Percentiles rank a stretch among this genome's conserved stretches.
These are phyloP conservation scores for Spencermartinsiella ligniputridi DNA, from an alignment of 1,139 yeast genomes.

Conservation along the genomic window DNA sequence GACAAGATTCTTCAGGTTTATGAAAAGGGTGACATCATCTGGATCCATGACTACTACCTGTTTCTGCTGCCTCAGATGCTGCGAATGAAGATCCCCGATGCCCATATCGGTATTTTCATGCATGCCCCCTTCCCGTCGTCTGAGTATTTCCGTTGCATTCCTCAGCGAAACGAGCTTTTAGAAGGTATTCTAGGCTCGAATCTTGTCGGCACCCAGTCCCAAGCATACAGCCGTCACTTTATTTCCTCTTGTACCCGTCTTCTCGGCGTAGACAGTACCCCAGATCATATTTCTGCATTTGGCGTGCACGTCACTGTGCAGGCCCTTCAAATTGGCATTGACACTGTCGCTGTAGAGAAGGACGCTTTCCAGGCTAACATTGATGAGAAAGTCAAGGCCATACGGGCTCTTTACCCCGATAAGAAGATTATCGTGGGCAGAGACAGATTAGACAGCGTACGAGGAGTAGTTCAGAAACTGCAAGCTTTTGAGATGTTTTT, in stretches of 20 bases:
- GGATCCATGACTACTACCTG: constrained; percentile 93
- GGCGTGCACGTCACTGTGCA: constrained; percentile 72
- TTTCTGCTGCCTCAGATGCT: constrained; percentile 80
- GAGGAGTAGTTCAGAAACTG: constrained; percentile 93
- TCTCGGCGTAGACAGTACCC: constrained; percentile 38
- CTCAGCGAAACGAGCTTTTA: constrained; percentile 73
- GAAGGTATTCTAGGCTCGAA: constrained; percentile 93
- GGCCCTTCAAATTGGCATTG: constrained; percentile 83
- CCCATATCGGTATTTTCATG: constrained; percentile 74
- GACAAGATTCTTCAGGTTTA: constrained; percentile 68
- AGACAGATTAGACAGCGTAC: constrained; percentile 88
- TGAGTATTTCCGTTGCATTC: constrained; percentile 87
- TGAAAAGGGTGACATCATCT: constrained; percentile 85
- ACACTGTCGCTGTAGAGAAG: constrained; percentile 53
- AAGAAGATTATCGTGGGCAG: constrained; percentile 91
- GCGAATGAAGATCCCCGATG: constrained; percentile 76
- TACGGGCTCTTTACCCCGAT: constrained; percentile 64
- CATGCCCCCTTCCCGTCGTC: constrained; percentile 86
- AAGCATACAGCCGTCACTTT: constrained; percentile 84
- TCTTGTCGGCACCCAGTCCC: constrained; percentile 79
- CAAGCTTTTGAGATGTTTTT: constrained; percentile 90
- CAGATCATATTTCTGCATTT: constrained; percentile 64
- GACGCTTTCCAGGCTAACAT: constrained; percentile 42
- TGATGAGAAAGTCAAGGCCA: constrained; percentile 42
- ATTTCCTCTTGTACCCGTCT: constrained; percentile 69